Evolutionary conservation across 768 basidiomycete genomes (phyloP), one percentile per base, ranked within the genome.

Genomic region (Coprinopsis marcescibilis): DNA sequence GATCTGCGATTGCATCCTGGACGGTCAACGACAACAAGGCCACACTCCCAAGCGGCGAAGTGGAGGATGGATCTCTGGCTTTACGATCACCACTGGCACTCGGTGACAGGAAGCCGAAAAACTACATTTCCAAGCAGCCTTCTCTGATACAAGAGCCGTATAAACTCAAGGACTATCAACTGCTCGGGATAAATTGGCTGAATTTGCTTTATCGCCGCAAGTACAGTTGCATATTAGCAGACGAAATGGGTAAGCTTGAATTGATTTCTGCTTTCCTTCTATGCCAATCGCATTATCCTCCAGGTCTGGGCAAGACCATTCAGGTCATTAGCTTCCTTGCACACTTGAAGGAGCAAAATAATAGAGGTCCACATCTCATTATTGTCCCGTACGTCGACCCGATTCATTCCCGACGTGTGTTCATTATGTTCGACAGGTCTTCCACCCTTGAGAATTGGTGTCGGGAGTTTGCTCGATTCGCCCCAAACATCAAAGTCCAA

Each of bases 391-490:
- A 67, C 55, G 92, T 80, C 32, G 10, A 23, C 20, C 20, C 24
- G 32, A 8, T 46, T n/a, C 20, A 11, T 33, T 34, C 26, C 30
- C 32, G 15, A 48, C 50, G n/a, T 48, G 50, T 45, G 40, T 49
- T 40, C 49, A 42, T 35, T 14, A 37, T 20, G 34, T 43, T 32
- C 5, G 33, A 10, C 52, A 94, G 91, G 24, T 91, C 95, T 3
- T 98, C 95, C 3, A 97, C 94, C 0, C 70, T 98, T 20, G 96
- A 99, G 64, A 99, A 99, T 58, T 99, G 96, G 96, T 88, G 91
- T 63, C 79, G 96, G 54, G 96, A 99, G 66, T 98, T 99, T 59
- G 78, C 81, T 20, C 81, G 83, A 26, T 99, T 99, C 58, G 88
- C 88, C 2, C 93, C 93, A 4, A 74, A 75, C 4, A 84, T 99